Base-by-base conservation (phyloP, 495 filamentous ascomycete species). In the Penicillium desertorum region DNA sequence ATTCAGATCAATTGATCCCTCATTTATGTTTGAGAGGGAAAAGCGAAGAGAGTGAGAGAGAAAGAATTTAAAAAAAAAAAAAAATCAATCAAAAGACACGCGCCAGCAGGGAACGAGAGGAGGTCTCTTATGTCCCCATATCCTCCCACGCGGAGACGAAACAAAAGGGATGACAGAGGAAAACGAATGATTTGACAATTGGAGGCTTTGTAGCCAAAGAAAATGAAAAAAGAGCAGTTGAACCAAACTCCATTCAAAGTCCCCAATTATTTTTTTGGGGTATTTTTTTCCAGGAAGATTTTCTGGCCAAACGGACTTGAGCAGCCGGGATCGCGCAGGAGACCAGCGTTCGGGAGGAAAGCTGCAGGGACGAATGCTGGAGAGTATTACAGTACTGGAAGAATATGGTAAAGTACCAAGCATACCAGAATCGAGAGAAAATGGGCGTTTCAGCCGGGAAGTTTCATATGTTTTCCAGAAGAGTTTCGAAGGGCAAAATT, bases 271-370 rank as follows among this genome's bases (percentile, higher is more conserved):
- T 52, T 27, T 23, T 14, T 16, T 6, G 16, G 39, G 50, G 23
- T 56, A 58, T 51, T 59, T 51, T 52, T 23, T 36, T 59, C 48
- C 57, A 61, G 57, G 59, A 61, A 53, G 55, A 45, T 55, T 69
- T 64, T 55, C 59, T 64, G 42, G 48, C 67, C 67, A 68, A 71
- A 66, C 64, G 67, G 68, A 69, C 61, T 69, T 66, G 65, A 69
- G 60, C 63, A 66, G 59, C 71, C 69, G 73, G 71, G 60, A 71
- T 67, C 65, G 69, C 71, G 63, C 68, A 76, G 68, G 62, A 64
- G 45, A 55, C 49, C 56, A 57, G 57, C 51, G 66, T 62, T 63
- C 60, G 48, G 51, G 67, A 67, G 72, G 71, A 65, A 69, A 71
- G 70, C 71, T 71, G 73, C 73, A 76, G 73, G 66, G 65, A 66